Percentiles rank a stretch among this genome's conserved stretches.
These are phyloP conservation scores for Neofusicoccum laricinum DNA, from an alignment of 2,329 filamentous ascomycete species.

Conservation along the genomic window DNA sequence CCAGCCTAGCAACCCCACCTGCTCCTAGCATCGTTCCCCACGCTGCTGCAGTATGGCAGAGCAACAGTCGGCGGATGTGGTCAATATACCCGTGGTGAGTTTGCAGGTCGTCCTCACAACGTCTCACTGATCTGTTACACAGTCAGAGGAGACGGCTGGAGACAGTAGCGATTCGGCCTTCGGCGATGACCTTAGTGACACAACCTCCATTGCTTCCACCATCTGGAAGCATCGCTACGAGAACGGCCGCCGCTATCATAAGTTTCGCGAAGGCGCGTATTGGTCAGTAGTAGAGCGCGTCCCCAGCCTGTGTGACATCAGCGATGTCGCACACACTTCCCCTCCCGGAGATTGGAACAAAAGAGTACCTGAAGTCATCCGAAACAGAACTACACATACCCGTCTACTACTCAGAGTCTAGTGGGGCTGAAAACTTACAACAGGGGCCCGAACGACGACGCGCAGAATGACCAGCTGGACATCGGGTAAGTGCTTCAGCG, in stretches of 20 bases:
- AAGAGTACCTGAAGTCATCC: no score
- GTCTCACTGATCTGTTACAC: background rate
- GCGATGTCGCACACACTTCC: no score
- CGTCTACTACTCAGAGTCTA: background rate
- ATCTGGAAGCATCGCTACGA: conserved; percentile 30
- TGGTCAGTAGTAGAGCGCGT: background rate
- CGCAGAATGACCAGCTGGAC: conserved; percentile 4
- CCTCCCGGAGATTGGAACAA: no score
- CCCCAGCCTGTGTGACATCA: no score
- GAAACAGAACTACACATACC: no score
- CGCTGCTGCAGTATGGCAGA: background rate
- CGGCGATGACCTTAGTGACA: conserved; percentile 27
- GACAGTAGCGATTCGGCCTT: conserved; percentile 27
- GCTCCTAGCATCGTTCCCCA: no score
- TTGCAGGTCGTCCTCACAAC: background rate
- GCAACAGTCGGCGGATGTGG: background rate
- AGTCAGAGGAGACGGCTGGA: background rate
- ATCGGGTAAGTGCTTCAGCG: background rate
- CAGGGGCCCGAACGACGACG: conserved; percentile 28
- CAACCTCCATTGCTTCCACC: conserved; percentile 28
- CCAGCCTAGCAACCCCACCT: no score
- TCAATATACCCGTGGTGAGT: background rate
- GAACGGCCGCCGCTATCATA: conserved; percentile 14
- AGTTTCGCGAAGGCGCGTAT: background rate
- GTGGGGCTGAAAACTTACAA: no score